phyloP scores from a whole-genome alignment of 2,329 filamentous ascomycete genomes.

The Elsinoe necatrix region DNA sequence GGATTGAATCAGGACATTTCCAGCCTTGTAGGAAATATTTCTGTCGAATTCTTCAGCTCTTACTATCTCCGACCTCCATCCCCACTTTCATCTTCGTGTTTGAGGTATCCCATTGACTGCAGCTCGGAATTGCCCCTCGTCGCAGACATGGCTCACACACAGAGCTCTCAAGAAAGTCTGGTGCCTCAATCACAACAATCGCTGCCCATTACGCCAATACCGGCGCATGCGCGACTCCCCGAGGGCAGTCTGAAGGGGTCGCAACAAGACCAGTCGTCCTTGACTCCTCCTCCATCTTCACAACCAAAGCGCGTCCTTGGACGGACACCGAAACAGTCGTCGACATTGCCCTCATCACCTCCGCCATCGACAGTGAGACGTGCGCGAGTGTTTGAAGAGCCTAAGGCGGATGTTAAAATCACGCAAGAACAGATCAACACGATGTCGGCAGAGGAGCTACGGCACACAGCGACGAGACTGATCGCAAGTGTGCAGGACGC shows the following conservation, averaged over 20 bases:
- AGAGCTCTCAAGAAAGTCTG: constrained; percentile 1
- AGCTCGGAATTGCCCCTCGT: not conserved
- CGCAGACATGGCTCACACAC: not conserved
- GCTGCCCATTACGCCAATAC: constrained; percentile 24
- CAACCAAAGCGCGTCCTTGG: constrained; percentile 31
- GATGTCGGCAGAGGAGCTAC: constrained; percentile 45
- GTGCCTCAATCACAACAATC: constrained; percentile 6
- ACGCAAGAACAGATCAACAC: constrained; percentile 44
- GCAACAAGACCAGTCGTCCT: constrained; percentile 31
- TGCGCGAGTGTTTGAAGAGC: not conserved
- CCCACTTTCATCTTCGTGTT: not conserved
- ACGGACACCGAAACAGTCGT: not conserved
- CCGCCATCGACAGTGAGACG: constrained; percentile 36
- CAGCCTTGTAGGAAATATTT: not conserved
- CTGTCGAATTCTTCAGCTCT: not conserved
- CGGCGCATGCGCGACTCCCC: constrained; percentile 29
- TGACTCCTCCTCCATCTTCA: constrained; percentile 57
- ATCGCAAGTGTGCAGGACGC: constrained; percentile 51
- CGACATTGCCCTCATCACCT: constrained; percentile 19
- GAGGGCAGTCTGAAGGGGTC: constrained; percentile 23
- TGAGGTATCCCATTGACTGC: not conserved
- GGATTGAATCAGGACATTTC: not conserved
- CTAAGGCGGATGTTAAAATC: constrained; percentile 23
- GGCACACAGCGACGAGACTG: constrained; percentile 45
- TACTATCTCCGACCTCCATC: not conserved